These are phyloP conservation scores for Amanita rubescens DNA, from an alignment of 768 basidiomycete species.

Conservation along the genomic window DNA sequence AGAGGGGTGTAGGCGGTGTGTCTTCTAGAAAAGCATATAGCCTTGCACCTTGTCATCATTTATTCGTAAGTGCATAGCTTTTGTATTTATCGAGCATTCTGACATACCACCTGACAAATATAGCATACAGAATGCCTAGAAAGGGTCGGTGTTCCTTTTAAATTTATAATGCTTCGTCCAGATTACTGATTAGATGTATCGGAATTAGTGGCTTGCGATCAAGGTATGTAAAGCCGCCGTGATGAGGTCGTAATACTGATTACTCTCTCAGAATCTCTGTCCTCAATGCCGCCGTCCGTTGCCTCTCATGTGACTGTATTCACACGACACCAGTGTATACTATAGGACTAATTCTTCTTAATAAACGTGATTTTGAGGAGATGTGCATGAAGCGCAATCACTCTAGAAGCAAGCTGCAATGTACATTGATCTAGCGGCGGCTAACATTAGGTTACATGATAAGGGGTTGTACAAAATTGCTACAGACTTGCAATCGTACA, in stretches of 20 bases:
- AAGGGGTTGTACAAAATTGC: neutral
- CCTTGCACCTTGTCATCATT: constrained; percentile 81
- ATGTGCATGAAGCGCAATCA: neutral
- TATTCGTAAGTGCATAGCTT: constrained; percentile 56
- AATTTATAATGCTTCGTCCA: neutral
- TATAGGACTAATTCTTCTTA: neutral
- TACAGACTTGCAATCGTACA: neutral
- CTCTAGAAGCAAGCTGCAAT: neutral
- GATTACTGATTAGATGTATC: constrained; percentile 11
- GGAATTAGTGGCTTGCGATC: constrained; percentile 62
- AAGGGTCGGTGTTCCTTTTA: constrained; percentile 36
- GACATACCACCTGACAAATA: neutral
- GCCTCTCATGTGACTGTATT: constrained; percentile 57
- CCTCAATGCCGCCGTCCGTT: constrained; percentile 84
- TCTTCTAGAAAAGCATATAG: constrained; percentile 65
- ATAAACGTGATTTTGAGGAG: neutral
- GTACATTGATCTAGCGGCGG: neutral
- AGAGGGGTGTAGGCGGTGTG: constrained; percentile 35
- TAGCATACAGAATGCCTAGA: constrained; percentile 87
- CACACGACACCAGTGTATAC: neutral
- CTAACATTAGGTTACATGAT: constrained; percentile 1
- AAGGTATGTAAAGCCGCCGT: constrained; percentile 36
- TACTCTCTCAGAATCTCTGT: constrained; percentile 63
- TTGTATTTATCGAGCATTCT: neutral
- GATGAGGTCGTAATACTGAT: neutral